Conservation (phyloP, 371 early-diverging fungal genomes). For the Sanchytrium tribonematis region DNA sequence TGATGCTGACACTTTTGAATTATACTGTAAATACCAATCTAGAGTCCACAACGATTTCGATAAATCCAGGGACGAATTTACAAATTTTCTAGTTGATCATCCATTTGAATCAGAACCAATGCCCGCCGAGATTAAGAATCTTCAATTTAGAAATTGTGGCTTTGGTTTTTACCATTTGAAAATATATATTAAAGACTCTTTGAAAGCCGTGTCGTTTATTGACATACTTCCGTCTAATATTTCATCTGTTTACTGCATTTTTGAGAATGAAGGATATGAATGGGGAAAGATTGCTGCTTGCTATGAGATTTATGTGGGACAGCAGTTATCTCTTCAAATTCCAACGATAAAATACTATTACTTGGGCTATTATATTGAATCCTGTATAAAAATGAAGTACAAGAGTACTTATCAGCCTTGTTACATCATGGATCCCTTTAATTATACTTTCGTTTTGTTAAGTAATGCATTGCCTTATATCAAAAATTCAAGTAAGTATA, state of each 20-base stretch:
- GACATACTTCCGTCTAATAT: not conserved
- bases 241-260: not conserved
- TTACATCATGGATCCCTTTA: not conserved
- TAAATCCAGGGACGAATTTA: not conserved
- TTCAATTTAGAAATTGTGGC: not conserved
- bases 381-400: not conserved
- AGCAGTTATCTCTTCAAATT: not conserved
- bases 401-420: not conserved
- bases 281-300: not conserved
- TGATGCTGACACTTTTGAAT: not conserved
- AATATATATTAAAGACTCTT: not conserved
- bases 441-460: not conserved
- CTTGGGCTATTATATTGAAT: not conserved
- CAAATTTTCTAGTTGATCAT: not conserved
- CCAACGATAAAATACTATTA: not conserved
- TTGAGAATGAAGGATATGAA: not conserved
- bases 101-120: not conserved
- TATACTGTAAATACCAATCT: not conserved
- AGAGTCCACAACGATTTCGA: not conserved
- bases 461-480: not conserved
- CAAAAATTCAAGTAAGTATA: not conserved
- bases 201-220: not conserved
- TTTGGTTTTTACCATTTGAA: not conserved
- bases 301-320: not conserved
- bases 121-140: not conserved